Conservation (phyloP, 1,284 basidiomycete species). For the Heliocybe sulcata region DNA sequence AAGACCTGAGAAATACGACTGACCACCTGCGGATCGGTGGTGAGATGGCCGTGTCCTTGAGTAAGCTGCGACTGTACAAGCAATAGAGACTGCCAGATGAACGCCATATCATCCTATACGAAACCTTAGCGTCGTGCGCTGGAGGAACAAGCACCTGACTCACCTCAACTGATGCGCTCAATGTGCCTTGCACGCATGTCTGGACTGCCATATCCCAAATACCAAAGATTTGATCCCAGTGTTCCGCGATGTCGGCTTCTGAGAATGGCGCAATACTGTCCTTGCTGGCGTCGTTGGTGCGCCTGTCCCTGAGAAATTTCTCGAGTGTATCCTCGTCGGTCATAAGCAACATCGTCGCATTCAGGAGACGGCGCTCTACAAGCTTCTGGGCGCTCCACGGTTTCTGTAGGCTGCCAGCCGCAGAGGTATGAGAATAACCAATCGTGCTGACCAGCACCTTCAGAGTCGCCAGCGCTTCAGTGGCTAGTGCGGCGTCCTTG, state of each 20-base stretch:
- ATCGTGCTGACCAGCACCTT: not conserved
- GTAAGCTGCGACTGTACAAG: constrained; percentile 38
- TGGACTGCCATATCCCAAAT: constrained; percentile 28
- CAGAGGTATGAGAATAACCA: not conserved
- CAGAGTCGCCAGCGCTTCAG: not conserved
- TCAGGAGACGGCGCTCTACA: not conserved
- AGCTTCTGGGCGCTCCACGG: not conserved
- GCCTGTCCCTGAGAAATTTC: not conserved
- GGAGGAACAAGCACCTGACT: not conserved
- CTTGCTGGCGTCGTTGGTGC: constrained; percentile 13
- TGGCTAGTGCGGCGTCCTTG: too few relatives aligned
- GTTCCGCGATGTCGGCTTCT: constrained; percentile 33
- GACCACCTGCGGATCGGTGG: constrained; percentile 24
- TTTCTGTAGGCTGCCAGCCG: not conserved
- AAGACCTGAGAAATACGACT: constrained; percentile 15
- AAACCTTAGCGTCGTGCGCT: constrained; percentile 4
- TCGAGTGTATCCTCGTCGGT: not conserved
- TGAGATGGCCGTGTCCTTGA: constrained; percentile 27
- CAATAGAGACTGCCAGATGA: constrained; percentile 45
- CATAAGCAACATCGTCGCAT: not conserved
- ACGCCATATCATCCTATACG: constrained; percentile 28
- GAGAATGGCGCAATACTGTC: constrained; percentile 28
- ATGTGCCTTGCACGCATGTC: not conserved
- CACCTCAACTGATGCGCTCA: not conserved
- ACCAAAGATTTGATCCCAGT: constrained; percentile 35